phyloP scores from a whole-genome alignment of 331 rosid genomes.

The Phaseolus coccineus region DNA sequence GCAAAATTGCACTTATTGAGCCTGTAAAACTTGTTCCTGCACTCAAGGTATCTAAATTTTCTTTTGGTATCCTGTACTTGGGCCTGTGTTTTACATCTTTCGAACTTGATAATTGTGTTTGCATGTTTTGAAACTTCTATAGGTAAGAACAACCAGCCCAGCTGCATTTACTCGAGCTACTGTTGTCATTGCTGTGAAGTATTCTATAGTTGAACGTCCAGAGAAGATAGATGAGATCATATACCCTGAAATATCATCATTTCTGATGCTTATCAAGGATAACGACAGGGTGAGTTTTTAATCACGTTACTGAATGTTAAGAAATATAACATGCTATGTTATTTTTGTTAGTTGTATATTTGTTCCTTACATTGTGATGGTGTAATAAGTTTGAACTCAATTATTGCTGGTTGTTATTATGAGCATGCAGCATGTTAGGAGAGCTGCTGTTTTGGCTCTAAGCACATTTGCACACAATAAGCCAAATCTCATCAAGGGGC shows the following conservation, averaged over 20 bases:
- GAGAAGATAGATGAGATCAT: conserved; percentile 96
- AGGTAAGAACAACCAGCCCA: conserved; percentile 90
- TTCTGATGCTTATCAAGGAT: conserved; percentile 97
- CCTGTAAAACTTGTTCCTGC: conserved; percentile 97
- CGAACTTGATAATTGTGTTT: conserved; percentile 41
- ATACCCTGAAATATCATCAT: conserved; percentile 92
- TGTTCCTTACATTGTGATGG: conserved; percentile 18
- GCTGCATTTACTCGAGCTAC: conserved; percentile 99
- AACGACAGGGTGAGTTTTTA: conserved; percentile 78
- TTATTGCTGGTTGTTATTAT: conserved; percentile 40
- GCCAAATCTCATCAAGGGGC: conserved; percentile 95
- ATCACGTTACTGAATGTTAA: conserved; percentile 22
- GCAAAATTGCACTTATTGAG: conserved; percentile 95
- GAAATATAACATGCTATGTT: conserved; percentile 19
- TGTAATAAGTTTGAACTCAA: conserved; percentile 45
- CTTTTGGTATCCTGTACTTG: background rate
- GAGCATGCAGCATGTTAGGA: conserved; percentile 89
- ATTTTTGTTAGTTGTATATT: conserved; percentile 7
- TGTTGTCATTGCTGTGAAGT: conserved; percentile 97
- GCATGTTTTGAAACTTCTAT: conserved; percentile 38
- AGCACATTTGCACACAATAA: conserved; percentile 99
- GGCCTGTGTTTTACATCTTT: conserved; percentile 32
- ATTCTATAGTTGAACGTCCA: conserved; percentile 95
- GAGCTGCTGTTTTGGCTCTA: conserved; percentile 98
- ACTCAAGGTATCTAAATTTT: conserved; percentile 73